A percentile compares a stretch with the other conserved stretches of the same genome.
These are phyloP conservation scores for Stachybotrys elegans DNA, from an alignment of 2,329 filamentous ascomycete species.

Conservation along the genomic window DNA sequence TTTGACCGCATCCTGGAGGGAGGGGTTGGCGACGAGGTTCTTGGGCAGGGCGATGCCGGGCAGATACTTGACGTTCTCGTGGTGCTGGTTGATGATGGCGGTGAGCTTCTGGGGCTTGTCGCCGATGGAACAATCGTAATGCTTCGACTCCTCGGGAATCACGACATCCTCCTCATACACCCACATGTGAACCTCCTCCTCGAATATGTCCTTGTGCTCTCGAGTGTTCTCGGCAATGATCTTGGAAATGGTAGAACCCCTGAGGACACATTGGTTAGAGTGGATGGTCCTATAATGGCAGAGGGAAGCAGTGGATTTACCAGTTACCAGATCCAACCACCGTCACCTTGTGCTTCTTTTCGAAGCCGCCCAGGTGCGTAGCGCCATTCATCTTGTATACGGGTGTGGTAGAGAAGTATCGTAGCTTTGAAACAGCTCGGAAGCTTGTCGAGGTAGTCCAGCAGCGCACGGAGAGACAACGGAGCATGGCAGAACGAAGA, in stretches of 20 bases:
- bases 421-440: neutral
- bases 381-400: conserved; percentile 26
- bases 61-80: conserved; percentile 98
- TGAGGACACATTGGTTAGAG: conserved; percentile 27
- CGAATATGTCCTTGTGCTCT: conserved; percentile 73
- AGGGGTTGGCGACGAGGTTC: conserved; percentile 82
- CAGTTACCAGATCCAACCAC: conserved; percentile 96
- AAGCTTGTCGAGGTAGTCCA: conserved; percentile 8
- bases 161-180: conserved; percentile 90
- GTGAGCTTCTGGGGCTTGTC: conserved; percentile 81
- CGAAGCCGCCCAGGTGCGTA: conserved; percentile 39
- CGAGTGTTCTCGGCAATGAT: conserved; percentile 90
- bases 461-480: too few species aligned
- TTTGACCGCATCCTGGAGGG: conserved; percentile 72
- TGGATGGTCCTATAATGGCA: neutral
- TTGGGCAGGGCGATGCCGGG: conserved; percentile 77
- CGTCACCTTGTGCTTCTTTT: conserved; percentile 85
- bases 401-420: conserved; percentile 12
- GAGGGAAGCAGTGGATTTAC: conserved; percentile 36
- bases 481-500: too few species aligned
- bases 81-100: conserved; percentile 78
- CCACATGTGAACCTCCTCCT: conserved; percentile 95
- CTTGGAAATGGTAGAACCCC: conserved; percentile 96
- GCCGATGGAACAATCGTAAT: conserved; percentile 62
- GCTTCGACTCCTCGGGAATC: conserved; percentile 64